A percentile compares a stretch with the other conserved stretches of the same genome.
phyloP scores from a whole-genome alignment of 2,329 filamentous ascomycete species.

The Aspergillus pseudotamarii region DNA sequence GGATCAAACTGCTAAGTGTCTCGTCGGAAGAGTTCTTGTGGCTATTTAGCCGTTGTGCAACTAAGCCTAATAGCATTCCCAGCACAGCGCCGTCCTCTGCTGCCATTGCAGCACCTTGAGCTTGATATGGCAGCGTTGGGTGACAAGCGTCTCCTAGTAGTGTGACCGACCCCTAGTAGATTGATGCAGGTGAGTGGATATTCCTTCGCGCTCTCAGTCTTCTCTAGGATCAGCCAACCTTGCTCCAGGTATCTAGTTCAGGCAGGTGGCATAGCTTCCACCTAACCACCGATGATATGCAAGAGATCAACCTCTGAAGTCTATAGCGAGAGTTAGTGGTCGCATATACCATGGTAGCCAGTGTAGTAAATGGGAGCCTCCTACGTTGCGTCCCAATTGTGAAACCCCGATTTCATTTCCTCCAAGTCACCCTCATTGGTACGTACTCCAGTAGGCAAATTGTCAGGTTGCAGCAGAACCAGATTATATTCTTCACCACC shows the following conservation, averaged over 20 bases:
- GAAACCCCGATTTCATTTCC: slow-evolving; percentile 62
- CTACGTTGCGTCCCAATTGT: slow-evolving; percentile 60
- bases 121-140: slow-evolving; percentile 63
- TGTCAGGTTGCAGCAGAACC: slow-evolving; percentile 64
- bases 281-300: slow-evolving; percentile 62
- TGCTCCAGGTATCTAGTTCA: slow-evolving; percentile 46
- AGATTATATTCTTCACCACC: slow-evolving; percentile 64
- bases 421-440: slow-evolving; percentile 56
- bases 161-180: slow-evolving; percentile 13
- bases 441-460: slow-evolving; percentile 20
- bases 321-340: slow-evolving; percentile 7
- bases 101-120: slow-evolving; percentile 66
- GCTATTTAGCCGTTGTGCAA: slow-evolving; percentile 43
- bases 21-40: no score
- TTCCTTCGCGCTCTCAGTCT: no score
- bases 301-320: slow-evolving; percentile 39
- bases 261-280: slow-evolving; percentile 62
- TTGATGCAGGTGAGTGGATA: background rate
- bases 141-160: slow-evolving; percentile 61
- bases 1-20: no score
- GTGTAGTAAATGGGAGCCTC: background rate
- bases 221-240: slow-evolving; percentile 3
- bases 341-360: background rate
- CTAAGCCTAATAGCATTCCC: slow-evolving; percentile 52
- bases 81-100: slow-evolving; percentile 69